Evolutionary conservation across 345 rosid genomes (phyloP).

Genomic region (Euphorbia peplus): DNA sequence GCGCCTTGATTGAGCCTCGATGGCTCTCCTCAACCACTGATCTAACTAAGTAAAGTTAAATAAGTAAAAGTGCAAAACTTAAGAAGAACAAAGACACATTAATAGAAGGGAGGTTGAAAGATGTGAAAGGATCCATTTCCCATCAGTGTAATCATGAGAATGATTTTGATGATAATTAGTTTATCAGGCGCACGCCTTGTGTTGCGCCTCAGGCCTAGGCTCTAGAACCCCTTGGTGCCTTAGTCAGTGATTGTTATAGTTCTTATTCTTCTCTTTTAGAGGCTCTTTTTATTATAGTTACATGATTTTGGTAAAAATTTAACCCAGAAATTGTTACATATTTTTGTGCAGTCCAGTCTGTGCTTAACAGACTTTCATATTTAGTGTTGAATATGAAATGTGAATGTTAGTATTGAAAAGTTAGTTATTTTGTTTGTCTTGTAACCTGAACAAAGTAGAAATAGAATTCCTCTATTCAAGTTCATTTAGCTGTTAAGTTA

Average conservation of each 20-base stretch:
- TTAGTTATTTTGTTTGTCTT: neutral
- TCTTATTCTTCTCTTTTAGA: neutral
- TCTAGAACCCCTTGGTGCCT: too few species aligned
- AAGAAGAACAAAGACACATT: too few species aligned
- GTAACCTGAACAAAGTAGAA: neutral
- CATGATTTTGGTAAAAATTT: neutral
- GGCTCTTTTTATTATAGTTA: neutral
- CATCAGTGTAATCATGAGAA: too few species aligned
- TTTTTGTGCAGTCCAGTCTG: neutral
- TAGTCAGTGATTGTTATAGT: neutral
- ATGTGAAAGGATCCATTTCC: too few species aligned
- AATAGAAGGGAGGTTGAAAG: too few species aligned
- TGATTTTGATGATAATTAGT: too few species aligned
- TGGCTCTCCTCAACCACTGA: too few species aligned
- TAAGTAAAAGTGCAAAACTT: too few species aligned
- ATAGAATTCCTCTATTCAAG: neutral
- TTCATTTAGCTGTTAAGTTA: neutral
- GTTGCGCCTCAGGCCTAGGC: too few species aligned
- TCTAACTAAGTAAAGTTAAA: too few species aligned
- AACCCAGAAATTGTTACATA: neutral
- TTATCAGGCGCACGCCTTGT: too few species aligned
- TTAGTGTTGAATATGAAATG: neutral
- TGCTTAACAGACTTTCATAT: neutral
- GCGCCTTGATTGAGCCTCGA: too few species aligned
- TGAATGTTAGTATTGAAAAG: neutral